Evolutionary conservation across 306 rosid genomes (phyloP), one percentile per base, ranked within the genome.

Genomic region (Macrotyloma uniflorum): DNA sequence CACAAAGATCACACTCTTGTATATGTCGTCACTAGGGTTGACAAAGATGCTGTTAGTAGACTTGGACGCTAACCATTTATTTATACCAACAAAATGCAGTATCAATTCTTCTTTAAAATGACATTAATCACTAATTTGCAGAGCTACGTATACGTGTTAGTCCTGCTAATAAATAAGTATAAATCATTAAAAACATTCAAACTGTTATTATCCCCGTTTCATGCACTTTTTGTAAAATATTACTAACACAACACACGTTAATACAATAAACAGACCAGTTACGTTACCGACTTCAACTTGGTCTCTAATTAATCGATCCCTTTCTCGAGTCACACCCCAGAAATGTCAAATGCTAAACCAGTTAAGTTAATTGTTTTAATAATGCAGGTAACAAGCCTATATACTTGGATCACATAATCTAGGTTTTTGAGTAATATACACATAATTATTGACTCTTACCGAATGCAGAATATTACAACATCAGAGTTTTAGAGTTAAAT

Each of bases 21-120:
- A 61, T 79, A 55, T 79, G 80, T 85, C 88, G 92, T 88, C 91
- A 90, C 74, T 49, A 22, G 70, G 77, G 82, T 83, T 86, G 89
- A 90, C 93, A 86, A 86, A 84, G 87, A 79, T 86, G 91, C 90
- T 77, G 20, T 61, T 54, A 28, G 55, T 42, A 49, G 77, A 79
- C 86, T 76, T 70, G 32, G 22, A 75, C 32, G 15, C 74, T 43
- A 32, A 33, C 8, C 36, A 61, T 46, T 69, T 75, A 19, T 67
- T 57, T 70, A 36, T 50, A 18, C 42, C 80, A 75, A 75, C 66
- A 54, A 43, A 68, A 6, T 62, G 4, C 26, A 30, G 16, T 28
- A 59, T 67, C 23, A 66, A 53, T 74, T 84, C 67, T 79, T 42
- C 33, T 65, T 72, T 70, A 76, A 72, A 28, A 59, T 59, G 49